Evolutionary conservation across 257 asterid genomes (phyloP), one percentile per base, ranked within the genome.

Genomic region (Capsicum baccatum): DNA sequence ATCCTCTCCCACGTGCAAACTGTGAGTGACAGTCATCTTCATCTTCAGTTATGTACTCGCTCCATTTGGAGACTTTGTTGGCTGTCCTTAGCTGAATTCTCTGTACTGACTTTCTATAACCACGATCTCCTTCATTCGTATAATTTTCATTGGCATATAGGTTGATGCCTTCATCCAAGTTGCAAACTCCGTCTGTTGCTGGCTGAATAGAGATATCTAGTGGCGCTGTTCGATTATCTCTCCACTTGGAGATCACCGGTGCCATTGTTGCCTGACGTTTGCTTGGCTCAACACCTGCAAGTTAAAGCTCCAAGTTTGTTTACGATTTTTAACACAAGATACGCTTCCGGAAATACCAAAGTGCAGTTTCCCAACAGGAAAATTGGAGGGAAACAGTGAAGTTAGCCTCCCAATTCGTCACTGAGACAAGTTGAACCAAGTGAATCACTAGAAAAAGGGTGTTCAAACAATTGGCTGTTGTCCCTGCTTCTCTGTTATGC

Each of bases 11-110:
- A 87, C 86, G 88, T 81, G 84, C 86, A 64, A 39, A 79, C 83
- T 26, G 87, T 83, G 85, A 68, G 21, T 58, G 48, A 16, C 84
- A 84, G 9, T 79, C 70, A 13, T 69, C 87, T 88, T 83, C 86
- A 19, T 90, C 87, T 3, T 81, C 82, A 33, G 84, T 86, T 16
- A 96, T 83, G 88, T 89, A 96, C 74, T 91, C 90, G 58, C 89
- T 90, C 98, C 98, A 94, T 88, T 94, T 96, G 52, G 95, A 91
- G 58, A 85, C 71, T 13, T 84, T 82, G 73, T 91, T 88, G 17
- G 79, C 79, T 16, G 85, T 71, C 54, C 80, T 74, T 16, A 33
- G 52, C 70, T 47, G 86, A 83, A 63, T 39, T 47, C 26, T 80
- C 55, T 10, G 80, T 16, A 14, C n/a, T 68, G 84, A 84, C 42